These are phyloP conservation scores for Boletales sp. DNA, from an alignment of 768 basidiomycete genomes.

Conservation along the genomic window DNA sequence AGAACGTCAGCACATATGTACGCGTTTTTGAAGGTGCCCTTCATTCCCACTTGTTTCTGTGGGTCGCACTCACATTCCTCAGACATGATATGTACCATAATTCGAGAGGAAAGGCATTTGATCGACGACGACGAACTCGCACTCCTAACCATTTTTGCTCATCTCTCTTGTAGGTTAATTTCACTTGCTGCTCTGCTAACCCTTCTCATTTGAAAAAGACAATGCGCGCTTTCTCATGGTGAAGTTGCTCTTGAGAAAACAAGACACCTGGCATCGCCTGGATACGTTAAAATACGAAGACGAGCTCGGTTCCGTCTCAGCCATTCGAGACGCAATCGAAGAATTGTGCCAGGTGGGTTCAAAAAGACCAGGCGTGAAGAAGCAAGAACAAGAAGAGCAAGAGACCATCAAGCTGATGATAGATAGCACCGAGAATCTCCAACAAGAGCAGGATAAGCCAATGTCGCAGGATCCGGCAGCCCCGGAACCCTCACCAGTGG, in stretches of 20 bases:
- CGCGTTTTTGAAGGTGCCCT: slow-evolving; percentile 28
- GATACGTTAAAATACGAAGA: slow-evolving; percentile 39
- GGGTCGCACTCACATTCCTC: slow-evolving; percentile 1
- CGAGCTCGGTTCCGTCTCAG: slow-evolving; percentile 38
- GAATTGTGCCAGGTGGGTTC: slow-evolving; percentile 35
- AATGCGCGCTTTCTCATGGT: slow-evolving; percentile 59
- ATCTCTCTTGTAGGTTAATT: slow-evolving; percentile 46
- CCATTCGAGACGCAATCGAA: slow-evolving; percentile 40
- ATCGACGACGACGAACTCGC: slow-evolving; percentile 47
- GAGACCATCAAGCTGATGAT: slow-evolving; percentile 37
- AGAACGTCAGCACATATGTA: slow-evolving; percentile 24
- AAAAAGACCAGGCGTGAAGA: slow-evolving; percentile 1
- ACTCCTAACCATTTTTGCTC: slow-evolving; percentile 39
- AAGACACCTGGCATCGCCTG: slow-evolving; percentile 51
- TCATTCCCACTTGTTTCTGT: neutral
- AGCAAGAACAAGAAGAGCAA: slow-evolving; percentile 20
- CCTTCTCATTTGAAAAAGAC: slow-evolving; percentile 34
- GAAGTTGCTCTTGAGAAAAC: slow-evolving; percentile 59
- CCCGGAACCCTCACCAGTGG: neutral
- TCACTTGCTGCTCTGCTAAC: neutral
- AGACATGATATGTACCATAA: slow-evolving; percentile 58
- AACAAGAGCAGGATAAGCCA: slow-evolving; percentile 4
- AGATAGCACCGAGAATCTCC: slow-evolving; percentile 10
- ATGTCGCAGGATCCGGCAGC: slow-evolving; percentile 4
- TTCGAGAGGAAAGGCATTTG: slow-evolving; percentile 49